phyloP scores from a whole-genome alignment of 345 rosid genomes.

The Pistacia atlantica region DNA sequence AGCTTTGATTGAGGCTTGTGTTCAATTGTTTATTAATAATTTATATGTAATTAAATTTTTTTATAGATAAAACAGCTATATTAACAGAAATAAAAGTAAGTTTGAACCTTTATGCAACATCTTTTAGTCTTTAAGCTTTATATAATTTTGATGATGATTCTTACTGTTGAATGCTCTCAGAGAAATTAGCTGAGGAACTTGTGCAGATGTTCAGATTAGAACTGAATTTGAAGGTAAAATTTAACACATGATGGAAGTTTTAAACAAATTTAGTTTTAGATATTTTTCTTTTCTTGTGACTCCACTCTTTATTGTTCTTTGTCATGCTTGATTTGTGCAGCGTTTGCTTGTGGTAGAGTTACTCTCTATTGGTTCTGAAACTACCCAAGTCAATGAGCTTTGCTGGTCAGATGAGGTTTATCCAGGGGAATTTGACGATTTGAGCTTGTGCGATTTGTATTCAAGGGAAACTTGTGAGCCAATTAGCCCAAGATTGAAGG shows the following conservation, averaged over 20 bases:
- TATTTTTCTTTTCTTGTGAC: neutral
- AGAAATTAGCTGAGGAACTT: conserved; percentile 73
- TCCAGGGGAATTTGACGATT: conserved; percentile 66
- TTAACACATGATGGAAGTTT: neutral
- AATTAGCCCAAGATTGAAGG: conserved; percentile 50
- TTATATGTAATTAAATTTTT: neutral
- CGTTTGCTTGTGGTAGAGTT: conserved; percentile 63
- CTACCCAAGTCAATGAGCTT: conserved; percentile 31
- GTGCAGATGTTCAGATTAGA: conserved; percentile 76
- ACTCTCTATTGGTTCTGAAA: conserved; percentile 49
- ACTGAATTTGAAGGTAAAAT: conserved; percentile 71
- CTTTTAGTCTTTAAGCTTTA: neutral
- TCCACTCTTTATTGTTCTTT: conserved; percentile 9
- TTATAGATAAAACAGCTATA: neutral
- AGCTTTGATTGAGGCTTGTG: neutral
- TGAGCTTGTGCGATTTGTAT: conserved; percentile 54
- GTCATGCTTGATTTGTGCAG: conserved; percentile 40
- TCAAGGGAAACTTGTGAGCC: conserved; percentile 48
- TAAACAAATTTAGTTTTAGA: neutral
- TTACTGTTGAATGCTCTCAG: conserved; percentile 41
- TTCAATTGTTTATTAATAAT: neutral
- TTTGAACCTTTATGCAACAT: neutral
- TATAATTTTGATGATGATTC: conserved; percentile 5
- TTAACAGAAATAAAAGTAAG: neutral
- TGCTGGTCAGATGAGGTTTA: conserved; percentile 77